Evolutionary conservation across 768 basidiomycete species (phyloP).

Genomic region (Agaricus blazei): DNA sequence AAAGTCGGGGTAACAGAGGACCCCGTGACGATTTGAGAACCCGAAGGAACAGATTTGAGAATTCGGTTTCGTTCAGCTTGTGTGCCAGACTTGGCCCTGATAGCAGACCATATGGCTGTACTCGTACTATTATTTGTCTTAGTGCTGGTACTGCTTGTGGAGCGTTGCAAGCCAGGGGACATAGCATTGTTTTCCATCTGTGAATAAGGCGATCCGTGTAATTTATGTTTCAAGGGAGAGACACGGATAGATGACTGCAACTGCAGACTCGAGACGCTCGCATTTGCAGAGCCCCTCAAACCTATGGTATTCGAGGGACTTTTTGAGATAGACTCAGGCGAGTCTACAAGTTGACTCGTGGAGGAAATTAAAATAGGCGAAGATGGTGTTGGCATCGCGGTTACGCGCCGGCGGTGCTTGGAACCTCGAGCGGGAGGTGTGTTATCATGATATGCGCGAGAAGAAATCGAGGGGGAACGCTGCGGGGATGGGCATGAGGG

Average conservation of each 20-base stretch:
- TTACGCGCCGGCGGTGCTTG: neutral
- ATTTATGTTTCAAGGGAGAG: conserved; percentile 4
- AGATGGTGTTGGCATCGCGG: conserved; percentile 6
- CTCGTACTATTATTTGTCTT: neutral
- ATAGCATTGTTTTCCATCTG: neutral
- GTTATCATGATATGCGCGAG: neutral
- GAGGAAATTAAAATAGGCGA: conserved; percentile 8
- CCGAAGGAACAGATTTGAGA: conserved; percentile 29
- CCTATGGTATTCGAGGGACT: conserved; percentile 5
- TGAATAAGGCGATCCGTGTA: neutral
- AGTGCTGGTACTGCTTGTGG: conserved; percentile 5
- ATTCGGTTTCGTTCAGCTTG: conserved; percentile 12
- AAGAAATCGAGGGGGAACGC: conserved; percentile 9
- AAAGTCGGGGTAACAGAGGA: conserved; percentile 7
- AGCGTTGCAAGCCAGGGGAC: neutral
- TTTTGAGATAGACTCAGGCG: neutral
- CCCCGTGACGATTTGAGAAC: conserved; percentile 22
- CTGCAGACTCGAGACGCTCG: conserved; percentile 8
- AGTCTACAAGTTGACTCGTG: conserved; percentile 8
- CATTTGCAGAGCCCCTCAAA: conserved; percentile 2
- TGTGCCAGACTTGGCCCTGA: neutral
- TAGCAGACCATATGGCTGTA: conserved; percentile 7
- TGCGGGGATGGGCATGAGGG: conserved; percentile 6
- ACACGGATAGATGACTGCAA: conserved; percentile 8
- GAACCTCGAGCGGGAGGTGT: neutral